Evolutionary conservation across 2,329 filamentous ascomycete species (phyloP).

Genomic region (Colletotrichum sp.): DNA sequence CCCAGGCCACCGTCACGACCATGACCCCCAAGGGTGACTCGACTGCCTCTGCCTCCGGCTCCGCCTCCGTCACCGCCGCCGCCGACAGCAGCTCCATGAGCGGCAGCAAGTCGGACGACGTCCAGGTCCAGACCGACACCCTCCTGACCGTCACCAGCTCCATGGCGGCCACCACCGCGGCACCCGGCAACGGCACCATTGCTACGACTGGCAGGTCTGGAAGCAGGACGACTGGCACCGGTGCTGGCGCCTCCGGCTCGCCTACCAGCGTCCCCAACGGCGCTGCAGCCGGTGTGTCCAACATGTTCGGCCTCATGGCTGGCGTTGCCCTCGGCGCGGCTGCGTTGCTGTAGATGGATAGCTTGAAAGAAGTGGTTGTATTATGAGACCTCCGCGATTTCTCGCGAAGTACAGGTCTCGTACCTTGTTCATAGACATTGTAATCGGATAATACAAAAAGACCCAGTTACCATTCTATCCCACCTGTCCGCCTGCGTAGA

Average conservation of each 20-base stretch:
- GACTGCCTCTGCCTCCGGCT: neutral
- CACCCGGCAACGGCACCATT: neutral
- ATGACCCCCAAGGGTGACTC: neutral
- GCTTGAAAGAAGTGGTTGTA: neutral
- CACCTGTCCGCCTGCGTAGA: constrained; percentile 16
- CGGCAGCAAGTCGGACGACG: neutral
- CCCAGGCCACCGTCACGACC: neutral
- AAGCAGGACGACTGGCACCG: neutral
- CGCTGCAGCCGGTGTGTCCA: neutral
- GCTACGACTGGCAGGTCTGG: neutral
- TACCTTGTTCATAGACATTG: neutral
- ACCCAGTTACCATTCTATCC: neutral
- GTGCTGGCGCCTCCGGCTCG: neutral
- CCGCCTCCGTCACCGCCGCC: neutral
- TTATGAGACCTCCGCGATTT: neutral
- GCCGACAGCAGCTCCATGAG: neutral
- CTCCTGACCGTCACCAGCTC: neutral
- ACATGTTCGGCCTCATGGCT: neutral
- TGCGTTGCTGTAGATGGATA: neutral
- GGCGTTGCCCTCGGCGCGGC: neutral
- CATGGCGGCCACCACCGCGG: neutral
- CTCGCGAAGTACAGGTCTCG: neutral
- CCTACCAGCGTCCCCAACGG: neutral
- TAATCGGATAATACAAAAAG: neutral
- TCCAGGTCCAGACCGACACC: neutral